Conservation (phyloP, 108 stramenopile genomes). For the Pseudonitzschia multiseries region DNA sequence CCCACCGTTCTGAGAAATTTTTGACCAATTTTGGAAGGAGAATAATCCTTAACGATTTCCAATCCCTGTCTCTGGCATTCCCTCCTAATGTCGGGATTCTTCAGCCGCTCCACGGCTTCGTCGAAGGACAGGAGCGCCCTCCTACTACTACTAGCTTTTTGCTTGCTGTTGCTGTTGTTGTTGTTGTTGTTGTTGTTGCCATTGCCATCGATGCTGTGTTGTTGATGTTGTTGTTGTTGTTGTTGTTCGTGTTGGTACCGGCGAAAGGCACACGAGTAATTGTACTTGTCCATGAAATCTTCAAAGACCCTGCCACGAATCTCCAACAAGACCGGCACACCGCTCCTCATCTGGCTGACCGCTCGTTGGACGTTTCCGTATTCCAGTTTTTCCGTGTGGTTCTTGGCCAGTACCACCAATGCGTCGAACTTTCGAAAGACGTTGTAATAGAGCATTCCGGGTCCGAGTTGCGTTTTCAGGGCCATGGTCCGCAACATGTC, state of each 20-base stretch:
- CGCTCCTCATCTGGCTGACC: conserved; percentile 26
- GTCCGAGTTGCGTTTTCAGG: conserved; percentile 1
- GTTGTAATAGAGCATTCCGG: conserved; percentile 16
- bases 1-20: conserved; percentile 12
- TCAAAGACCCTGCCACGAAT: conserved; percentile 22
- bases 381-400: conserved; percentile 1
- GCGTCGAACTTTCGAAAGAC: conserved; percentile 19
- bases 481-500: conserved; percentile 8
- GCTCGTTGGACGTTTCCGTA: conserved; percentile 29
- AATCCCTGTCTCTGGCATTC: conserved; percentile 22
- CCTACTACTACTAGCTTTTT: no score
- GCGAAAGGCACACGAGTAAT: conserved; percentile 24
- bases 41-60: conserved; percentile 22
- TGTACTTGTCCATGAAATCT: conserved; percentile 27
- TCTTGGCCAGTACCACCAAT: conserved; percentile 16
- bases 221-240: no score
- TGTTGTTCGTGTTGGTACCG: conserved; percentile 8
- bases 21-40: conserved; percentile 14
- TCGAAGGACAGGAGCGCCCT: conserved; percentile 10
- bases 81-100: conserved; percentile 1
- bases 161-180: no score
- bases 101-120: conserved; percentile 15
- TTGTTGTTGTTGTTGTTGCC: no score
- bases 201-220: no score
- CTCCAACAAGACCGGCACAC: conserved; percentile 23